Percentiles rank a stretch among this genome's conserved stretches.
phyloP scores from a whole-genome alignment of 805 yeast species.

The Wickerhamiella spandovensis region DNA sequence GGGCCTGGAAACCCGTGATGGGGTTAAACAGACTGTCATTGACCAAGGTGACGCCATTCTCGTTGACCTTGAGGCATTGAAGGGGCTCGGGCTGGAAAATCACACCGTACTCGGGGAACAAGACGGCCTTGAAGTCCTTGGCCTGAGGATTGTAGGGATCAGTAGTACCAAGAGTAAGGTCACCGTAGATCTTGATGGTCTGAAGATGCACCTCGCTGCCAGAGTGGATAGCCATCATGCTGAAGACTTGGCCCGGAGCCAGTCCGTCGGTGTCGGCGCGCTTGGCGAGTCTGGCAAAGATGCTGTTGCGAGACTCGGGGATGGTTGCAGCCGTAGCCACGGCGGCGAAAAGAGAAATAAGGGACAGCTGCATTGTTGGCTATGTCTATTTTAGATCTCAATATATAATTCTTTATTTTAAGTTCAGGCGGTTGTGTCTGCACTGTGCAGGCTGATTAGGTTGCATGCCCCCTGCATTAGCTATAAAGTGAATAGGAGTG shows the following conservation, averaged over 20 bases:
- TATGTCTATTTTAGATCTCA: background rate
- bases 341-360: background rate
- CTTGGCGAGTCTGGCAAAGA: background rate
- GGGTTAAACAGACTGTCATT: slow-evolving; percentile 17
- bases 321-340: background rate
- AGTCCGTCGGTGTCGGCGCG: slow-evolving; percentile 1
- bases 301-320: background rate
- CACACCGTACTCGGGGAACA: slow-evolving; percentile 17
- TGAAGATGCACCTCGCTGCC: slow-evolving; percentile 9
- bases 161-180: slow-evolving; percentile 15
- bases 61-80: slow-evolving; percentile 13
- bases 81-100: slow-evolving; percentile 20
- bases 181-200: slow-evolving; percentile 15
- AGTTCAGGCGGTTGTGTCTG: background rate
- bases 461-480: too few relatives aligned
- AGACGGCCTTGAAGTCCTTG: slow-evolving; percentile 16
- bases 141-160: slow-evolving; percentile 14
- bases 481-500: too few relatives aligned
- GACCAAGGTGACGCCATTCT: slow-evolving; percentile 13
- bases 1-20: slow-evolving; percentile 12
- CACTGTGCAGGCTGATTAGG: background rate
- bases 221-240: slow-evolving; percentile 12
- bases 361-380: background rate
- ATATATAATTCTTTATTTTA: background rate
- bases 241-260: slow-evolving; percentile 19